A percentile compares a stretch with the other conserved stretches of the same genome.
Evolutionary conservation across 2,329 filamentous ascomycete species (phyloP).

Genomic region (Corynespora cassiicola): DNA sequence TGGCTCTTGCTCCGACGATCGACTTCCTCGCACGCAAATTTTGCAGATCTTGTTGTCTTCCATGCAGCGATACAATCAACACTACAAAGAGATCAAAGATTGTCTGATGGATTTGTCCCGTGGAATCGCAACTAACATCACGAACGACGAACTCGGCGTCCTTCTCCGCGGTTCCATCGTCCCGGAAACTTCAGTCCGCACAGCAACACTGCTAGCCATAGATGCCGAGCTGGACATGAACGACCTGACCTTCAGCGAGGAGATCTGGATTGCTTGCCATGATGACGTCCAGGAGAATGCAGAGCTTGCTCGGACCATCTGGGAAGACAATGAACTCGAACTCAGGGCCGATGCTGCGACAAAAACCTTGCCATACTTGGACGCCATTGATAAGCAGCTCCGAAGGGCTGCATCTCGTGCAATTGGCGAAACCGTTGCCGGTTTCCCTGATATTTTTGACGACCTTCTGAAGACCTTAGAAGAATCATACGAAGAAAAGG

Average conservation of each 20-base stretch:
- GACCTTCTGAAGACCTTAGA: constrained; percentile 71
- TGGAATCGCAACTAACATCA: constrained; percentile 83
- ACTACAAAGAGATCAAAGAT: constrained; percentile 95
- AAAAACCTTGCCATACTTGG: constrained; percentile 78
- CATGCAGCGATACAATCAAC: constrained; percentile 88
- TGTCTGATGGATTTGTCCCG: constrained; percentile 86
- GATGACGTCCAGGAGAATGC: constrained; percentile 89
- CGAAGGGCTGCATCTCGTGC: constrained; percentile 83
- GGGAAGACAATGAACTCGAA: constrained; percentile 89
- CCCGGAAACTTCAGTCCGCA: constrained; percentile 78
- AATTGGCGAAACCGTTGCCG: constrained; percentile 74
- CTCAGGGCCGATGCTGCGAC: constrained; percentile 69
- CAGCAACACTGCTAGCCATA: constrained; percentile 85
- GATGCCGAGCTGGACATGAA: constrained; percentile 91
- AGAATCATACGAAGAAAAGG: constrained; percentile 75
- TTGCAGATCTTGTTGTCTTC: constrained; percentile 75
- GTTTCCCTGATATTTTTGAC: constrained; percentile 66
- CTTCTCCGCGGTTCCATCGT: constrained; percentile 83
- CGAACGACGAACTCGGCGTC: constrained; percentile 71
- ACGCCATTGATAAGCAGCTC: constrained; percentile 80
- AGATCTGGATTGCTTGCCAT: constrained; percentile 93
- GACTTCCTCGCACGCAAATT: constrained; percentile 78
- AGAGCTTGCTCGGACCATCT: constrained; percentile 84
- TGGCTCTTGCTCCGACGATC: constrained; percentile 74
- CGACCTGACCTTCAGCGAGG: constrained; percentile 82